These are phyloP conservation scores for Blakeslea trispora DNA, from an alignment of 371 early-diverging fungal species.

Conservation along the genomic window DNA sequence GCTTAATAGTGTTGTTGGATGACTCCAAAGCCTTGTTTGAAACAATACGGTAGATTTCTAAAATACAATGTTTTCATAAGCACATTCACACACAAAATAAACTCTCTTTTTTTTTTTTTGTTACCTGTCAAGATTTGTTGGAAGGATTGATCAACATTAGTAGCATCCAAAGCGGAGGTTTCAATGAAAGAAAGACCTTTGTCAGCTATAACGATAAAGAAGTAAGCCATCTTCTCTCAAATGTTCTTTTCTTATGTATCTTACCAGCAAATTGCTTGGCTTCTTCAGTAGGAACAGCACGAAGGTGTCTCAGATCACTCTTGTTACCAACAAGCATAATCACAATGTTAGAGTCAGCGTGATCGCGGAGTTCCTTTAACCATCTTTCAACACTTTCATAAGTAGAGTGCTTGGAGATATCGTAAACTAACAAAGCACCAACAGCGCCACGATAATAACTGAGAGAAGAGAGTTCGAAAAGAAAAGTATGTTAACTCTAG, in stretches of 20 bases:
- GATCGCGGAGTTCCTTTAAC: constrained; percentile 98
- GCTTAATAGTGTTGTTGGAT: constrained; percentile 68
- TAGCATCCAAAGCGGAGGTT: constrained; percentile 92
- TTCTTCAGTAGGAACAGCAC: constrained; percentile 96
- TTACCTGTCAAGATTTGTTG: constrained; percentile 90
- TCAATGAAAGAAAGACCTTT: constrained; percentile 93
- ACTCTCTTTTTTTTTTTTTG: too few relatives aligned
- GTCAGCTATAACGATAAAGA: too few relatives aligned
- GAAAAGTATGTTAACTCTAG: not conserved
- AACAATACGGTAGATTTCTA: constrained; percentile 91
- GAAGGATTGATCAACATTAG: constrained; percentile 94
- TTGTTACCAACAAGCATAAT: constrained; percentile 99
- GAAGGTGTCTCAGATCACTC: constrained; percentile 95
- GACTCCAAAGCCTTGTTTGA: constrained; percentile 93
- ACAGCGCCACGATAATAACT: constrained; percentile 98
- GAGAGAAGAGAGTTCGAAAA: constrained; percentile 7
- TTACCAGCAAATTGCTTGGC: constrained; percentile 74
- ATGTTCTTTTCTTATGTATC: too few relatives aligned
- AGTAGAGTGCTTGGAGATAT: constrained; percentile 93
- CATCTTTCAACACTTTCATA: constrained; percentile 95
- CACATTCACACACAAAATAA: too few relatives aligned
- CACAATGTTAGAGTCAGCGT: constrained; percentile 97
- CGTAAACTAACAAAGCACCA: constrained; percentile 98
- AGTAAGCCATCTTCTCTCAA: too few relatives aligned
- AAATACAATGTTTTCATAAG: too few relatives aligned